phyloP scores from a whole-genome alignment of 441 rosid genomes.

The Populus hybrid region DNA sequence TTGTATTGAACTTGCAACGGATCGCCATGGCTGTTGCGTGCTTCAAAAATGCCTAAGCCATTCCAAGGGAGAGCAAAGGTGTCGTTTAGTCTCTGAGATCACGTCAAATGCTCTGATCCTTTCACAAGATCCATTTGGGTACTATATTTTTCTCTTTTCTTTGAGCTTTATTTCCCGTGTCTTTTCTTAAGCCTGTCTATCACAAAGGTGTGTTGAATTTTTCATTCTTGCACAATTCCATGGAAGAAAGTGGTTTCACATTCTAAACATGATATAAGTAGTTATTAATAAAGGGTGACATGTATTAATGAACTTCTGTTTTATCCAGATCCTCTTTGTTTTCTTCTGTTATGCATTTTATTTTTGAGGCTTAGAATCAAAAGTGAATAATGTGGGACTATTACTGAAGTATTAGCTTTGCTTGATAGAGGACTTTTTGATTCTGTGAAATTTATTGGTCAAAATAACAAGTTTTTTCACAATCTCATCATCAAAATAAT shows the following conservation, averaged over 20 bases:
- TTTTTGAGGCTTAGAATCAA: neutral
- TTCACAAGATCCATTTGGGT: constrained; percentile 86
- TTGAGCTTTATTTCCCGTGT: neutral
- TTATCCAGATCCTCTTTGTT: neutral
- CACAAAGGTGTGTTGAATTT: neutral
- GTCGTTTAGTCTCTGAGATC: constrained; percentile 49
- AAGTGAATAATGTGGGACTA: neutral
- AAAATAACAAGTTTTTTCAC: neutral
- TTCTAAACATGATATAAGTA: neutral
- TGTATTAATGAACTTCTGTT: neutral
- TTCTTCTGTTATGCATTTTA: neutral
- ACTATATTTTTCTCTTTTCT: constrained; percentile 10
- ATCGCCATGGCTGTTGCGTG: constrained; percentile 83
- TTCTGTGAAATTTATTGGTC: neutral
- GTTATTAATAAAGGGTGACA: neutral
- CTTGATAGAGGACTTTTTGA: neutral
- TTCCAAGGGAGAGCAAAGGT: constrained; percentile 52
- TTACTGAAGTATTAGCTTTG: neutral
- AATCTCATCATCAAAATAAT: neutral
- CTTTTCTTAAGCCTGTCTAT: neutral
- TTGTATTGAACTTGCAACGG: constrained; percentile 75
- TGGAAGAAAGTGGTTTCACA: neutral
- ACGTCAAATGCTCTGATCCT: constrained; percentile 66
- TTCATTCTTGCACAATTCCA: neutral
- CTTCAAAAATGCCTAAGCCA: constrained; percentile 74